A percentile compares a stretch with the other conserved stretches of the same genome.
phyloP scores from a whole-genome alignment of 768 basidiomycete species.

The Ramaria sp. region DNA sequence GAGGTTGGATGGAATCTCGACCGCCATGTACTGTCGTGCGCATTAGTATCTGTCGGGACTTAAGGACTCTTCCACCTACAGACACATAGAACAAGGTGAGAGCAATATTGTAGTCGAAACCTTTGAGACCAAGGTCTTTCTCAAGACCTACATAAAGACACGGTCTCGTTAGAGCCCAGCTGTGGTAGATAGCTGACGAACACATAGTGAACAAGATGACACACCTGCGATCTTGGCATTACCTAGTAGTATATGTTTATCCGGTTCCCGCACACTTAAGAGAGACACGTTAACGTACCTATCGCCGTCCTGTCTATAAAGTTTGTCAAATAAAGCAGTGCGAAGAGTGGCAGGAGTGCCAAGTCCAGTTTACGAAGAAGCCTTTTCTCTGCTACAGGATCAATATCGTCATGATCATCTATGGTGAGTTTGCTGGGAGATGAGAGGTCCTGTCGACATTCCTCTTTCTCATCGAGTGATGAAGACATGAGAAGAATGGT shows the following conservation, averaged over 20 bases:
- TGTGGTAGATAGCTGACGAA: background rate
- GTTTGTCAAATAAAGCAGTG: conserved; percentile 28
- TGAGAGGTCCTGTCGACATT: background rate
- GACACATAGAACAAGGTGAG: conserved; percentile 32
- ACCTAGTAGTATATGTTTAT: conserved; percentile 9
- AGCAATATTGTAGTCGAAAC: conserved; percentile 31
- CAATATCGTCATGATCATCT: background rate
- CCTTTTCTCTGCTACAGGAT: background rate
- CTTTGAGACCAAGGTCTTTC: conserved; percentile 30
- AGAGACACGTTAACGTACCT: background rate
- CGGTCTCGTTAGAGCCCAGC: conserved; percentile 3
- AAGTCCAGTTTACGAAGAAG: conserved; percentile 3
- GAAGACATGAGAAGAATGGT: background rate
- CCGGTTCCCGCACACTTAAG: background rate
- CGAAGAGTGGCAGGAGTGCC: conserved; percentile 27
- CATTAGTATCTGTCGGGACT: background rate
- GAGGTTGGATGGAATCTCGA: conserved; percentile 34
- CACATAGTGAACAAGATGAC: background rate
- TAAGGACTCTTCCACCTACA: conserved; percentile 15
- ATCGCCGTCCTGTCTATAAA: conserved; percentile 24
- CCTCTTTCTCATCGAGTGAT: background rate
- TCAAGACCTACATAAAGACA: conserved; percentile 18
- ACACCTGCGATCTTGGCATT: conserved; percentile 26
- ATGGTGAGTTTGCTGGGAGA: background rate
- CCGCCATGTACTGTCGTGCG: conserved; percentile 23